A percentile compares a stretch with the other conserved stretches of the same genome.
phyloP scores from a whole-genome alignment of 75 land plant genomes.

The Sequoiadendron giganteum region DNA sequence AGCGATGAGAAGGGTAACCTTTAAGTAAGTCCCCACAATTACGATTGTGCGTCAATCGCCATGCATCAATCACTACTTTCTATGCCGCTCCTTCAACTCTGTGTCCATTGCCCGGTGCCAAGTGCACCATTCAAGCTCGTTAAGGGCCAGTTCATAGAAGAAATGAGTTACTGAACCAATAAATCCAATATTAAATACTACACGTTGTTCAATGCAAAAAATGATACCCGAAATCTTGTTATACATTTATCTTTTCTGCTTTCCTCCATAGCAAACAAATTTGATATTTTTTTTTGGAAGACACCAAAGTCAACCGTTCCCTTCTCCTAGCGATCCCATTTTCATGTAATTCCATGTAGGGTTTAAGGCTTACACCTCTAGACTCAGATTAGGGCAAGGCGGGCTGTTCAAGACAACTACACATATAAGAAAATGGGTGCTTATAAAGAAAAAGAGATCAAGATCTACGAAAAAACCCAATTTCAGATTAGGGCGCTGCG shows the following conservation, averaged over 20 bases:
- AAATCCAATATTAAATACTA: background rate
- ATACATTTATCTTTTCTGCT: background rate
- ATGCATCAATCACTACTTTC: background rate
- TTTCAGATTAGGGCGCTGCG: no score
- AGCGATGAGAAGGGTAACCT: background rate
- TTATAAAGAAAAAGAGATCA: no score
- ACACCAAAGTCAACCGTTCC: background rate
- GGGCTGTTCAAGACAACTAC: background rate
- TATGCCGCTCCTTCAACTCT: background rate
- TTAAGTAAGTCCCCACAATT: background rate
- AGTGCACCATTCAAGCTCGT: background rate
- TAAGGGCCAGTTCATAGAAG: background rate
- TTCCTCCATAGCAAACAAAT: background rate
- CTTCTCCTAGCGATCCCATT: background rate
- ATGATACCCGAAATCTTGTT: background rate
- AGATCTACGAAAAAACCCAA: no score
- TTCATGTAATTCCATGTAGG: background rate
- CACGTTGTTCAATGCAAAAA: background rate
- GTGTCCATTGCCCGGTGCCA: background rate
- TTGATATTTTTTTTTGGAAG: background rate
- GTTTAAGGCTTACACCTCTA: background rate
- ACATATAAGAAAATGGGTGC: no score
- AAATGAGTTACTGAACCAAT: background rate
- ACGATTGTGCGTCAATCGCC: background rate
- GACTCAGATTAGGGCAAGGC: background rate